Evolutionary conservation across 225 moss, liverwort and hornwort genomes (phyloP), one percentile per base, ranked within the genome.

Genomic region (Takakia lepidozioides): DNA sequence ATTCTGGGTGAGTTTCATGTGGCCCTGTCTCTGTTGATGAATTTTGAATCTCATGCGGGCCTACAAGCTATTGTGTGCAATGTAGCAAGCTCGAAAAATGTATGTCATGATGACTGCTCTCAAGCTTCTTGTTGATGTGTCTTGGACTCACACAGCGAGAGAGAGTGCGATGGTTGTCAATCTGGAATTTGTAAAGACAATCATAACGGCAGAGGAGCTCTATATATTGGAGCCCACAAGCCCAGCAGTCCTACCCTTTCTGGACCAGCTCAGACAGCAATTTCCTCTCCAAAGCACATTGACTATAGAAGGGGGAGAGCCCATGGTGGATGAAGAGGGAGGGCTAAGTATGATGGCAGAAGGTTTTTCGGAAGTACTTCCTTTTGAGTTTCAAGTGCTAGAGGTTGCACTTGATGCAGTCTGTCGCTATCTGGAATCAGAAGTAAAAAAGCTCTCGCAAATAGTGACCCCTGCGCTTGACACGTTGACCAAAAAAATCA

Each of bases 161-260:
- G 98, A 99, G 61, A 75, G 81, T 11, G 85, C 91, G 26, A 99
- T 99, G 83, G 91, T 99, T 51, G 91, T 99, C 51, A 99, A 99
- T 68, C 75, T 99, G 47, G 98, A 99, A 67, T 99, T 87, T 50
- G 79, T 99, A 45, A 87, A 72, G 67, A 87, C 98, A 8, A 85
- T 99, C 32, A 81, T 99, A 29, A 99, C 91, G 37, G 87, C 98
- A 25, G 91, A 99, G 56, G 91, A 87, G 57, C 69, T 91, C 25
- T 83, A 75, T 68, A 55, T 91, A 54, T 83, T 99, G 27, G 91
- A 91, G 35, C 73, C 87, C 13, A 64, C 61, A 8, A 79, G 41
- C 44, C 64, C 69, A 22, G 71, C 55, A 22, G 72, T 87, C 25
- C 59, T 56, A 25, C 69, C 70, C 18, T 99, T 99, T 50, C 85